These are phyloP conservation scores for Rhododendron ovatum DNA, from an alignment of 148 eudicot genomes.

Conservation along the genomic window DNA sequence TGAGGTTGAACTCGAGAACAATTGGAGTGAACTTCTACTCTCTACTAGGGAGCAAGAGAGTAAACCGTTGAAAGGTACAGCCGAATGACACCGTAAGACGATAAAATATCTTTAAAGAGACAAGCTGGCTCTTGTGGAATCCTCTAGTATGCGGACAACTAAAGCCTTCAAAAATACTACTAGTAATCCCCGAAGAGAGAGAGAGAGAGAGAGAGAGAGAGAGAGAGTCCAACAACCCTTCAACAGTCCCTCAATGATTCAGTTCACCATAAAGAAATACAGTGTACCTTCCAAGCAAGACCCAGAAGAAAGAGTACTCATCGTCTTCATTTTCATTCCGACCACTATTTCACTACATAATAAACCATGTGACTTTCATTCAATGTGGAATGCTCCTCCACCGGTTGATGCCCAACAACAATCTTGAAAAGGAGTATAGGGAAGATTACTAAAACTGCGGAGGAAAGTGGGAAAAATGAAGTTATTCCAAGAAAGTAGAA, in stretches of 20 bases:
- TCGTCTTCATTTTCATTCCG: neutral
- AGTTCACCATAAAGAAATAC: neutral
- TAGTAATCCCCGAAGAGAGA: neutral
- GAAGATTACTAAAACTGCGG: neutral
- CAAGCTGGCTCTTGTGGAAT: neutral
- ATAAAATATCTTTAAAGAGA: neutral
- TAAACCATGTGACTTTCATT: neutral
- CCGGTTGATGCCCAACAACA: neutral
- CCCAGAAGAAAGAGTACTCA: neutral
- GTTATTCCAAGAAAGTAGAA: neutral
- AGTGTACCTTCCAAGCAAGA: neutral
- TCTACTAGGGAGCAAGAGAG: neutral
- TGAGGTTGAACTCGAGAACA: neutral
- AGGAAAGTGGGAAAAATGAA: neutral
- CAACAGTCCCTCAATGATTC: slow-evolving; percentile 1
- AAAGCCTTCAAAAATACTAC: neutral
- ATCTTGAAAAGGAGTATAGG: neutral
- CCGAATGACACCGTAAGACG: neutral
- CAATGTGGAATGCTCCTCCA: neutral
- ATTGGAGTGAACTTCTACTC: neutral
- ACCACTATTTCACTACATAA: too few relatives aligned
- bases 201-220: neutral
- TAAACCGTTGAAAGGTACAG: neutral
- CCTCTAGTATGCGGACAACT: neutral
- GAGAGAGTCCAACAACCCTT: slow-evolving; percentile 13